Conservation (phyloP, 2,329 filamentous ascomycete genomes). For the Parastagonospora nodorum region DNA sequence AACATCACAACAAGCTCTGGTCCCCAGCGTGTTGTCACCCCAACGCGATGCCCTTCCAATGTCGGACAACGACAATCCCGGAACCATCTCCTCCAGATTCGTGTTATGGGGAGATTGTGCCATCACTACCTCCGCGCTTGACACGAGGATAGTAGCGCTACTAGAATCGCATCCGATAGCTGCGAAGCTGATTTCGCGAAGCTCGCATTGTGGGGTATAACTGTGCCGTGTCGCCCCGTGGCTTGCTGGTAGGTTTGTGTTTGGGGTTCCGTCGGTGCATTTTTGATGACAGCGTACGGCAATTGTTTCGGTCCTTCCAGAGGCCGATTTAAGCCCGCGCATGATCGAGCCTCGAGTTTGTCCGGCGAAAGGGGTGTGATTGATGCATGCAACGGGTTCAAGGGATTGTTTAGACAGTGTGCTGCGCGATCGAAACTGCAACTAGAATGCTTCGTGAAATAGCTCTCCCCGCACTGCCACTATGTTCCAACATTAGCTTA, state of each 20-base stretch:
- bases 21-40: constrained; percentile 12
- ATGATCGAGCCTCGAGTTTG: not conserved
- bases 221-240: no score
- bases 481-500: constrained; percentile 11
- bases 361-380: constrained; percentile 15
- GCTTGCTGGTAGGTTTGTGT: no score
- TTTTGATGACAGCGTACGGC: not conserved
- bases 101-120: constrained; percentile 12
- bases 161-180: no score
- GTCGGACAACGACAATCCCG: constrained; percentile 19
- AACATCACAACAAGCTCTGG: constrained; percentile 21
- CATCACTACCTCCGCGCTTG: not conserved
- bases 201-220: no score
- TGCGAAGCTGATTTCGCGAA: no score
- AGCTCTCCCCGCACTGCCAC: constrained; percentile 35
- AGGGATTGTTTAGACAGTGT: constrained; percentile 17
- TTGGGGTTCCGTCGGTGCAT: not conserved
- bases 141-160: not conserved
- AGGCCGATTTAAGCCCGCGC: constrained; percentile 1
- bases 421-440: constrained; percentile 33
- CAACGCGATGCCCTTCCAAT: constrained; percentile 26
- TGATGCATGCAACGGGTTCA: constrained; percentile 31
- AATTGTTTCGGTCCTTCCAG: constrained; percentile 1
- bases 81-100: constrained; percentile 18
- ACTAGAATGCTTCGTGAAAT: constrained; percentile 32